phyloP scores from a whole-genome alignment of 177 flowering plant species.

The Telopea speciosissima region DNA sequence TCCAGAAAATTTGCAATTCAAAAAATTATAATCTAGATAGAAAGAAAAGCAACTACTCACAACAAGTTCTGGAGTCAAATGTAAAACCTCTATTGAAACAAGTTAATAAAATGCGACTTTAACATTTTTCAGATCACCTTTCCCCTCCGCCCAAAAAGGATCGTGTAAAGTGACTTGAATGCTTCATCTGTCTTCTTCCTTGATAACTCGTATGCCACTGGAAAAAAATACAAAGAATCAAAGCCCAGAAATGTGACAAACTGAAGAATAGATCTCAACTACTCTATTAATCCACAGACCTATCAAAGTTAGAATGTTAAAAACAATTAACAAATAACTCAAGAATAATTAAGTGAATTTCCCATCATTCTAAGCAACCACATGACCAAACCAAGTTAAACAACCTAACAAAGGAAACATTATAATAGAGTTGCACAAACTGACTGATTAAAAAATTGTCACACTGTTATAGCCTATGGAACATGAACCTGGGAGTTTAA shows the following conservation, averaged over 20 bases:
- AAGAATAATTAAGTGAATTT: no score
- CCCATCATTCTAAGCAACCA: no score
- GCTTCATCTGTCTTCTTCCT: slow-evolving; percentile 73
- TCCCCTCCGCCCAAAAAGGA: slow-evolving; percentile 89
- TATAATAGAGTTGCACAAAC: no score
- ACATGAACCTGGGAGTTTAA: no score
- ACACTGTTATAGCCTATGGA: no score
- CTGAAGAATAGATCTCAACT: neutral
- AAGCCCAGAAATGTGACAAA: neutral
- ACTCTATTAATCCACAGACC: neutral
- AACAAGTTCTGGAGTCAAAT: neutral
- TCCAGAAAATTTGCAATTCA: neutral
- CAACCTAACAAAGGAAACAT: no score
- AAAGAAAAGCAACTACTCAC: neutral
- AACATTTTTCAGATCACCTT: slow-evolving; percentile 45
- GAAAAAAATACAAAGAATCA: slow-evolving; percentile 18
- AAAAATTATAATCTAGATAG: neutral
- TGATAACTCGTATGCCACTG: slow-evolving; percentile 87
- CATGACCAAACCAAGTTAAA: no score
- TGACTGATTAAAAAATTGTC: no score
- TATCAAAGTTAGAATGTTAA: no score
- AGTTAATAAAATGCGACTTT: neutral
- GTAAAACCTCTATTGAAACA: neutral
- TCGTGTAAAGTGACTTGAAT: slow-evolving; percentile 67
- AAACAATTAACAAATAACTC: neutral